These are phyloP conservation scores for Cercophora samala DNA, from an alignment of 495 filamentous ascomycete species.

Conservation along the genomic window DNA sequence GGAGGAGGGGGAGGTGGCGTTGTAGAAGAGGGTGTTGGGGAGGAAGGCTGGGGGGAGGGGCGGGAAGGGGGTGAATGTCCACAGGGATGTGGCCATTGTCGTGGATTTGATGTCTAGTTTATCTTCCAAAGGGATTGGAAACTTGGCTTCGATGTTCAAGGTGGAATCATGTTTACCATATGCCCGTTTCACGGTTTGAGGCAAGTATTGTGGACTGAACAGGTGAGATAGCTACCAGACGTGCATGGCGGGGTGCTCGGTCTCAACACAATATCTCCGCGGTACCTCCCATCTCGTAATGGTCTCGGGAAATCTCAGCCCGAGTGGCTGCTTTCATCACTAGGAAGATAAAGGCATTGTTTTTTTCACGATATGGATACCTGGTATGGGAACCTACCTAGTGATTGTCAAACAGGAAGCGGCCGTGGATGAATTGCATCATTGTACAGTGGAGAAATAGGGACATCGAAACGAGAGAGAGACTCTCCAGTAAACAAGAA, in stretches of 20 bases:
- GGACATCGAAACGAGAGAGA: no score
- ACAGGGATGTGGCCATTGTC: slow-evolving; percentile 13
- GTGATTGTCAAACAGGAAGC: no score
- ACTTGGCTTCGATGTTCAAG: background rate
- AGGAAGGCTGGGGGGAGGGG: slow-evolving; percentile 12
- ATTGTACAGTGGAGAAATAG: no score
- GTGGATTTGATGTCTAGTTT: background rate
- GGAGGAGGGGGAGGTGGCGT: slow-evolving; percentile 14
- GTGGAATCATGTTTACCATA: background rate
- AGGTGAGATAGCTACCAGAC: background rate
- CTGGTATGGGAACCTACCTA: no score
- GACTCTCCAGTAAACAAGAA: no score
- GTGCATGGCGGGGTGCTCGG: background rate
- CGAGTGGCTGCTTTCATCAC: background rate
- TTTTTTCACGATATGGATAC: no score
- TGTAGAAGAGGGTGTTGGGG: slow-evolving; percentile 19
- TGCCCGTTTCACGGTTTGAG: background rate
- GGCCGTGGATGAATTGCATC: no score
- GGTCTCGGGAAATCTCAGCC: background rate
- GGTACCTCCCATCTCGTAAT: background rate
- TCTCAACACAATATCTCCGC: no score
- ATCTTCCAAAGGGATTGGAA: background rate
- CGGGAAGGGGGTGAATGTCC: slow-evolving; percentile 17
- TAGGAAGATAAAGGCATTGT: no score
- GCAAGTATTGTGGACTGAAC: background rate